Percentiles rank a stretch among this genome's conserved stretches.
These are phyloP conservation scores for Phytophthora sansomeana DNA, from an alignment of 352 stramenopile species.

Conservation along the genomic window DNA sequence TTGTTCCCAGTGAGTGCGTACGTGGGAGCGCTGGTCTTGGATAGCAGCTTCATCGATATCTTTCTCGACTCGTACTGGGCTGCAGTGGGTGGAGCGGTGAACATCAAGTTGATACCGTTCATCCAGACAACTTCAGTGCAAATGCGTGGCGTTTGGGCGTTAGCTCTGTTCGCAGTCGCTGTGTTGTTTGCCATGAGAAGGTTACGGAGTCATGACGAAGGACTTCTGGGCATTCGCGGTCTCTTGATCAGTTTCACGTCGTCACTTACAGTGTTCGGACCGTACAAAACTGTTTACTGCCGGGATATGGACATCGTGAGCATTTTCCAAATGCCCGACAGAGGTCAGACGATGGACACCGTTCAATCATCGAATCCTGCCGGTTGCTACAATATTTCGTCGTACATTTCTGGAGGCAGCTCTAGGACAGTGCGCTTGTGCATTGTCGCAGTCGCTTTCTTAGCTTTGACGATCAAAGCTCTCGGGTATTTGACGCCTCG, in stretches of 20 bases:
- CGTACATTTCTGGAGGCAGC: slow-evolving; percentile 24
- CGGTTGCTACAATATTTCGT: slow-evolving; percentile 29
- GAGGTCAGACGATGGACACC: slow-evolving; percentile 22
- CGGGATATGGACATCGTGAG: slow-evolving; percentile 26
- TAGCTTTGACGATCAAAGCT: slow-evolving; percentile 3
- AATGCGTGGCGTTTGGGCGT: slow-evolving; percentile 56
- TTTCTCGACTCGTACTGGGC: slow-evolving; percentile 52
- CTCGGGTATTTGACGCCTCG: slow-evolving; percentile 19
- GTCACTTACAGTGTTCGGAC: slow-evolving; percentile 45
- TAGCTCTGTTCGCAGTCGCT: slow-evolving; percentile 45
- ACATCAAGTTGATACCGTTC: slow-evolving; percentile 43
- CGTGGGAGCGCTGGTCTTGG: slow-evolving; percentile 44
- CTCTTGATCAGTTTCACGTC: slow-evolving; percentile 48
- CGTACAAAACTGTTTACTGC: slow-evolving; percentile 35
- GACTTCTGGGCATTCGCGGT: slow-evolving; percentile 39
- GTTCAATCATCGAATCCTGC: slow-evolving; percentile 17
- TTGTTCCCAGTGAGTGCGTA: slow-evolving; percentile 52
- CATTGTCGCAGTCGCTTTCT: slow-evolving; percentile 5
- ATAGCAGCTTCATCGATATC: slow-evolving; percentile 48
- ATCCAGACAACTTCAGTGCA: slow-evolving; percentile 42
- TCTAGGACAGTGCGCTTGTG: slow-evolving; percentile 23
- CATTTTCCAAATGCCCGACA: slow-evolving; percentile 19
- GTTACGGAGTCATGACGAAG: slow-evolving; percentile 12
- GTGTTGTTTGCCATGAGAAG: slow-evolving; percentile 29
- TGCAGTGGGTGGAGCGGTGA: slow-evolving; percentile 23